Evolutionary conservation across 371 early-diverging fungal genomes (phyloP).

Genomic region (Mortierella sp.): DNA sequence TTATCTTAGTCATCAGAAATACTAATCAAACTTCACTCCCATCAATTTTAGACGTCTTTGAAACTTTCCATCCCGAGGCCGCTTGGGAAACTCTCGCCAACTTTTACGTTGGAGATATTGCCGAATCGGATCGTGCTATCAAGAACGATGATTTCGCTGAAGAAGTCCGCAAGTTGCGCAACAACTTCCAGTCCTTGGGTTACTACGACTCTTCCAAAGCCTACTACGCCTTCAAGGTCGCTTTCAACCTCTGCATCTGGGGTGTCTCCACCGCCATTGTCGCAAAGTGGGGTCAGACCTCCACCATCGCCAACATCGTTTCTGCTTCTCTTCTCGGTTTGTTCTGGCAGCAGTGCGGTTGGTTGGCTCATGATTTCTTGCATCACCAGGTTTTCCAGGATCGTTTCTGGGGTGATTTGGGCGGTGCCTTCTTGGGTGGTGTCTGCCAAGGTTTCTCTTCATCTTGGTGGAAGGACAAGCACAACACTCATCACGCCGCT

Average conservation of each 20-base stretch:
- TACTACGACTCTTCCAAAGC: conserved; percentile 77
- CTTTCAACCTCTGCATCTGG: conserved; percentile 69
- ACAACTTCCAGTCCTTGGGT: conserved; percentile 68
- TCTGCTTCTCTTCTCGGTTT: conserved; percentile 77
- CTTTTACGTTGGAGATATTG: conserved; percentile 85
- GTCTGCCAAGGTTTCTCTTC: conserved; percentile 84
- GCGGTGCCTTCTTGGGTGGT: conserved; percentile 83
- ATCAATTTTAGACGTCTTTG: conserved; percentile 77
- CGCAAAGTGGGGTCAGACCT: conserved; percentile 65
- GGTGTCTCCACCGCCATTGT: conserved; percentile 66
- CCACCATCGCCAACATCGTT: conserved; percentile 58
- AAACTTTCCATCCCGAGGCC: conserved; percentile 84
- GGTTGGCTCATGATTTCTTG: conserved; percentile 90
- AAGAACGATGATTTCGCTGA: conserved; percentile 50
- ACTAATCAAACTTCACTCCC: neutral
- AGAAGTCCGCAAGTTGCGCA: conserved; percentile 78
- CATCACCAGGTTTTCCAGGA: conserved; percentile 88
- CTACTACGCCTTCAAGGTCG: conserved; percentile 76
- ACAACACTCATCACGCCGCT: conserved; percentile 89
- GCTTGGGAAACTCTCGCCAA: conserved; percentile 81
- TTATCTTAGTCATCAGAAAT: conserved; percentile 1
- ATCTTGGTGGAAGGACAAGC: conserved; percentile 92
- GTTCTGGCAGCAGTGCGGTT: conserved; percentile 92
- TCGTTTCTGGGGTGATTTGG: conserved; percentile 71
- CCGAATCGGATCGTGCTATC: conserved; percentile 56